phyloP scores from a whole-genome alignment of 768 basidiomycete species.

The Pisolithus microcarpus region DNA sequence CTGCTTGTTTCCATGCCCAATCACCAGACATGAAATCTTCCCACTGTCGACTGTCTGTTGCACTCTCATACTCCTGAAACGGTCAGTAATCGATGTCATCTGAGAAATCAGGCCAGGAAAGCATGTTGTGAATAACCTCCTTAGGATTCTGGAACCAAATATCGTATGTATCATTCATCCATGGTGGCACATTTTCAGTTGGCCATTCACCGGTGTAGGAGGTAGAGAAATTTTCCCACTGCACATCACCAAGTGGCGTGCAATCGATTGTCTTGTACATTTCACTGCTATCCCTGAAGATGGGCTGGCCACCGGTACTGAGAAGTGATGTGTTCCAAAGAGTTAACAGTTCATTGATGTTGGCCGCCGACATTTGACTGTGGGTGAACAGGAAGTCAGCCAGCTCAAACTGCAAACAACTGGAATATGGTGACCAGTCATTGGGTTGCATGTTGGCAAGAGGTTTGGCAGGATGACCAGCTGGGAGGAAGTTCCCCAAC shows the following conservation, averaged over 20 bases:
- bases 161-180: slow-evolving; percentile 22
- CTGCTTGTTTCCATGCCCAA: slow-evolving; percentile 12
- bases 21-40: slow-evolving; percentile 8
- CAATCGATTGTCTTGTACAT: slow-evolving; percentile 22
- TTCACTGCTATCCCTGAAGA: slow-evolving; percentile 16
- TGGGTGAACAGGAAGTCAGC: slow-evolving; percentile 5
- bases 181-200: slow-evolving; percentile 11
- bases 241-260: slow-evolving; percentile 17
- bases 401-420: not conserved
- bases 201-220: slow-evolving; percentile 13
- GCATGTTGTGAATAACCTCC: slow-evolving; percentile 11
- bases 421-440: slow-evolving; percentile 2
- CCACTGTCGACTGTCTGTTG: not conserved
- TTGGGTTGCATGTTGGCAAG: not conserved
- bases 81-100: slow-evolving; percentile 16
- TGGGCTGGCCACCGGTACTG: slow-evolving; percentile 5
- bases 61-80: slow-evolving; percentile 3
- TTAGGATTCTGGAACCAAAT: slow-evolving; percentile 22
- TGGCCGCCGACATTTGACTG: slow-evolving; percentile 15
- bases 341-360: slow-evolving; percentile 22
- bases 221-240: slow-evolving; percentile 21
- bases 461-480: slow-evolving; percentile 1
- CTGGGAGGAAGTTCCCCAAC: slow-evolving; percentile 4
- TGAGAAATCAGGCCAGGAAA: slow-evolving; percentile 17
- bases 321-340: slow-evolving; percentile 14